These are phyloP conservation scores for Blastobotrys parvus DNA, from an alignment of 805 yeast species.

Conservation along the genomic window DNA sequence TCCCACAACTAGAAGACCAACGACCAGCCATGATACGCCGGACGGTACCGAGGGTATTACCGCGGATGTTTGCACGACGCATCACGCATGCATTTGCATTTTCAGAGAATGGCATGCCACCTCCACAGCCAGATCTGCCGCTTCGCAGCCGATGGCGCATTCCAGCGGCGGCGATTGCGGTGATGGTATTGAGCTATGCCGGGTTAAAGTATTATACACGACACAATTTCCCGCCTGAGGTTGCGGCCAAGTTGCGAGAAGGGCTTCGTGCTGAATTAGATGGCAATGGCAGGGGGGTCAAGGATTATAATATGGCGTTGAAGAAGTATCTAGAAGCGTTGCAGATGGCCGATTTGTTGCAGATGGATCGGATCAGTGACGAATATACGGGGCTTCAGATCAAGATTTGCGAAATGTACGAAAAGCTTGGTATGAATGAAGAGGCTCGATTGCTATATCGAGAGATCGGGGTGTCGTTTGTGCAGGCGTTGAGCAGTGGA, in stretches of 20 bases:
- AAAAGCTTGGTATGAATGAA: constrained; percentile 48
- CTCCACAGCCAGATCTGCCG: constrained; percentile 4
- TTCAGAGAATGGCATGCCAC: constrained; percentile 1
- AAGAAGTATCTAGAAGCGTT: constrained; percentile 68
- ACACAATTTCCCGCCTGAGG: constrained; percentile 44
- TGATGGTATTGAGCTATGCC: constrained; percentile 7
- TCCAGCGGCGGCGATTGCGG: constrained; percentile 9
- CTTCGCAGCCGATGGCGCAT: constrained; percentile 9
- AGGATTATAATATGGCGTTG: constrained; percentile 60
- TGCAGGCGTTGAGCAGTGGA: constrained; percentile 37
- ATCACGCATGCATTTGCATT: constrained; percentile 2
- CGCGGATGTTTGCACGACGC: not conserved
- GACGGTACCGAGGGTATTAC: not conserved
- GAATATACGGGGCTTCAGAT: constrained; percentile 88
- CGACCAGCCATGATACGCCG: too few species aligned
- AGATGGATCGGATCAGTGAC: constrained; percentile 53
- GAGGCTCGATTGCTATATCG: constrained; percentile 63
- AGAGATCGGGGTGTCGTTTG: constrained; percentile 53
- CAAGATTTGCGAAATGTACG: constrained; percentile 82
- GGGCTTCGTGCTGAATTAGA: constrained; percentile 82
- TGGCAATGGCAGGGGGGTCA: constrained; percentile 39
- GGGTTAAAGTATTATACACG: constrained; percentile 20
- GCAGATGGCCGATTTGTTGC: constrained; percentile 47
- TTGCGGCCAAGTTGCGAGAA: constrained; percentile 61
- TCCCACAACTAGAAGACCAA: not conserved